Percentiles rank a stretch among this genome's conserved stretches.
Conservation (phyloP, 306 rosid genomes). For the Begonia loranthoides region DNA sequence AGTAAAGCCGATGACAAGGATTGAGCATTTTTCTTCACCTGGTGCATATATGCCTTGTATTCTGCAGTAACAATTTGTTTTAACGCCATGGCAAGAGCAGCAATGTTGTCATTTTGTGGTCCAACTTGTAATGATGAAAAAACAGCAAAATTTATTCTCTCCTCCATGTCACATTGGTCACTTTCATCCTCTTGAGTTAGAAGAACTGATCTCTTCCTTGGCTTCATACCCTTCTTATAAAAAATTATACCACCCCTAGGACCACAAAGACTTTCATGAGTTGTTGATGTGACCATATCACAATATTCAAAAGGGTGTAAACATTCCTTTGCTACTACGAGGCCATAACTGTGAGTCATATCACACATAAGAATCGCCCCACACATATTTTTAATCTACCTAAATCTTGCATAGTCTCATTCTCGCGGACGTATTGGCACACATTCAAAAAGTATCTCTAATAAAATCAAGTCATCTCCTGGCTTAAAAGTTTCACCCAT, state of each 20-base stretch:
- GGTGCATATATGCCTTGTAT: constrained; percentile 80
- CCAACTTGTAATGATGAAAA: constrained; percentile 96
- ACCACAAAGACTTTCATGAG: too few relatives aligned
- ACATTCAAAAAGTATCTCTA: too few relatives aligned
- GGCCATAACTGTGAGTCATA: constrained; percentile 90
- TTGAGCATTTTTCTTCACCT: constrained; percentile 87
- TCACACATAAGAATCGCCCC: constrained; percentile 81
- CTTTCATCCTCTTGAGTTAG: constrained; percentile 52
- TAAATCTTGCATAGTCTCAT: constrained; percentile 80
- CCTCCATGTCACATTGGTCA: constrained; percentile 76
- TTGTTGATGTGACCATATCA: too few relatives aligned
- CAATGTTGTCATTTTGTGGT: constrained; percentile 92
- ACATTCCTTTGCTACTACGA: constrained; percentile 85
- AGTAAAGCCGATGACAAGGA: constrained; percentile 64
- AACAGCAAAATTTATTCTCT: constrained; percentile 81
- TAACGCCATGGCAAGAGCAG: constrained; percentile 92
- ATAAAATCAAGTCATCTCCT: too few relatives aligned
- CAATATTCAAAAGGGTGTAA: too few relatives aligned
- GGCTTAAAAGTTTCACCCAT: too few relatives aligned
- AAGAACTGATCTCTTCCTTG: too few relatives aligned
- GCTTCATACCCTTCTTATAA: too few relatives aligned
- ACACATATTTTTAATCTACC: constrained; percentile 80
- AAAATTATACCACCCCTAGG: too few relatives aligned
- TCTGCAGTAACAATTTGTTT: constrained; percentile 80
- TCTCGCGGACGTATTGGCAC: constrained; percentile 82